These are phyloP conservation scores for Lentithecium fluviatile DNA, from an alignment of 495 filamentous ascomycete species.

Conservation along the genomic window DNA sequence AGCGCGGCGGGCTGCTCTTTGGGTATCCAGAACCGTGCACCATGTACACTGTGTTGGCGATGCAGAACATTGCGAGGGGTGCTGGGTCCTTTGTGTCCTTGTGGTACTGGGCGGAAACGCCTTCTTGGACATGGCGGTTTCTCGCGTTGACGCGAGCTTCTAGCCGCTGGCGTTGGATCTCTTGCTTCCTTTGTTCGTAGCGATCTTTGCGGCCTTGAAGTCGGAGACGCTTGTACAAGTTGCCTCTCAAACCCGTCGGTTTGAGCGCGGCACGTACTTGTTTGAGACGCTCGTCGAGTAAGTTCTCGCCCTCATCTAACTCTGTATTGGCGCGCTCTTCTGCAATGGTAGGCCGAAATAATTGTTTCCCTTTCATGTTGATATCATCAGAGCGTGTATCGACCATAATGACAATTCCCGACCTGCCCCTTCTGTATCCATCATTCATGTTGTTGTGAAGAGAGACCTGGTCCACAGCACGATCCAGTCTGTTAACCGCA, in stretches of 20 bases:
- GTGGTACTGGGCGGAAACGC: not conserved
- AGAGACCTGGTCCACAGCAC: not conserved
- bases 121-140: not conserved
- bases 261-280: too few relatives aligned
- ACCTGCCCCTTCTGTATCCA: not conserved
- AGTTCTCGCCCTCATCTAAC: too few relatives aligned
- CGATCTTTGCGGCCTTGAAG: too few relatives aligned
- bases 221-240: too few relatives aligned
- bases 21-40: not conserved
- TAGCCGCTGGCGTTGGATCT: not conserved
- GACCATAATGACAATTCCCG: slow-evolving; percentile 12
- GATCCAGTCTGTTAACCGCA: not conserved
- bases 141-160: not conserved
- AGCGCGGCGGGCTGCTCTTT: not conserved
- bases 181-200: too few relatives aligned
- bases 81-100: not conserved
- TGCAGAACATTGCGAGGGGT: slow-evolving; percentile 3
- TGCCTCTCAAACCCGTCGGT: too few relatives aligned
- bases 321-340: too few relatives aligned
- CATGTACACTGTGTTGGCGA: slow-evolving; percentile 3
- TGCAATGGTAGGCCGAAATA: too few relatives aligned
- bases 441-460: not conserved
- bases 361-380: too few relatives aligned
- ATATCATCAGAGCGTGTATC: slow-evolving; percentile 10
- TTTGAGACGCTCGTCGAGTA: too few relatives aligned